Conservation (phyloP, 441 rosid species). For the Pelargonium cotyledonis region DNA sequence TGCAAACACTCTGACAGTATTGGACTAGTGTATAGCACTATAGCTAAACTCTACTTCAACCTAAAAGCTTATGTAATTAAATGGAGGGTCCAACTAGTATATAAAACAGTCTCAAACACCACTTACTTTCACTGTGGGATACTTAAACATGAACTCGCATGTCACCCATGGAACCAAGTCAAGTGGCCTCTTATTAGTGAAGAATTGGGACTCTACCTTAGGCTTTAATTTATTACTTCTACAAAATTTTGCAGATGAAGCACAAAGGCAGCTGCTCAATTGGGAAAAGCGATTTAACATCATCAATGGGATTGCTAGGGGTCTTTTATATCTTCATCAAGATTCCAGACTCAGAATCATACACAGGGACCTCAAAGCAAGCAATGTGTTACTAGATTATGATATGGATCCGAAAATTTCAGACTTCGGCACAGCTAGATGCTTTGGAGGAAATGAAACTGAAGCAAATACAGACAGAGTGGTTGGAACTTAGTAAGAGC, state of each 20-base stretch:
- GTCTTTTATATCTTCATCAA: slow-evolving; percentile 16
- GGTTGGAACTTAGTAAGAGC: slow-evolving; percentile 5
- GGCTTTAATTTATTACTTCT: no score
- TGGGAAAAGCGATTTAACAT: slow-evolving; percentile 14
- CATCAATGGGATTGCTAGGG: slow-evolving; percentile 16
- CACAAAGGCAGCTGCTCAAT: slow-evolving; percentile 8
- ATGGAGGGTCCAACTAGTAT: no score
- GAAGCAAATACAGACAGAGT: background rate
- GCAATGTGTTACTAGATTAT: background rate
- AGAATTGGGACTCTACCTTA: background rate
- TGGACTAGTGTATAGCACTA: no score
- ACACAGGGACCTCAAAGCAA: background rate
- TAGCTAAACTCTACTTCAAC: no score
- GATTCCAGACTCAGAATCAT: slow-evolving; percentile 16
- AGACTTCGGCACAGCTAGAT: background rate
- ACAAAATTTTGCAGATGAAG: background rate
- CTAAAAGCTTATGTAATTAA: no score
- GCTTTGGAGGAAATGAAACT: slow-evolving; percentile 1
- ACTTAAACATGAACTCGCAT: no score
- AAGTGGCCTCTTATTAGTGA: background rate
- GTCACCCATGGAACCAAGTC: background rate
- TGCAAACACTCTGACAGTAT: no score
- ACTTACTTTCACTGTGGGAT: no score
- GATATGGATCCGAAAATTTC: background rate
- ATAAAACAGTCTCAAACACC: no score